Base-by-base conservation (phyloP, 495 filamentous ascomycete species). In the Penicillium coffeae region DNA sequence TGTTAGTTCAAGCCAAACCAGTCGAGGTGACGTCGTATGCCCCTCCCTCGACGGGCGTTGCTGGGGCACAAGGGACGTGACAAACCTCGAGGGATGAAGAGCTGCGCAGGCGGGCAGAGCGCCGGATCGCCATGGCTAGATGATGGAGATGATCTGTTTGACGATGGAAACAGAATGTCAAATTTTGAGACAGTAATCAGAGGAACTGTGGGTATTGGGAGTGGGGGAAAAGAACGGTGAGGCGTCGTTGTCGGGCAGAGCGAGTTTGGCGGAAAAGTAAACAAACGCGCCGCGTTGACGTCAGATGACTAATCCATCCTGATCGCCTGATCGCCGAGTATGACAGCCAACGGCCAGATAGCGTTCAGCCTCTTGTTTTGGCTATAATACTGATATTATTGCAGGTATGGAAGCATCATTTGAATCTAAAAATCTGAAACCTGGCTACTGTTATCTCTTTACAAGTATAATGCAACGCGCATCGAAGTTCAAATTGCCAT, bases 31-130 rank as follows among this genome's bases (percentile, higher is more conserved):
- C 45, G 12, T 51, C 39, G 45, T 40, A 18, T 42, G 45, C 38
- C 20, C 47, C 51, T 59, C 50, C 38, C 10, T 10, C 27, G 32
- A 48, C 41, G 30, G 45, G 47, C 27, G 55, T 59, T 59, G 48
- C 58, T 50, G 42, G 54, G 58, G 30, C 34, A 54, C 58, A 30
- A 30, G 25, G 25, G 25, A 30, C 10, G 25, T 30, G 10, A 30
- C 25, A 59, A 47, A 72, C 68, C 57, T 61, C 55, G 22, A 61
- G 57, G 38, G 54, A 21, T 47, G 62, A 57, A 33, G 48, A 48
- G 54, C 55, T 64, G 22, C 68, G 63, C 46, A 72, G 55, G 50
- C 68, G 68, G 43, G 68, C 68, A 39, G 68, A 72, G 41, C 68
- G 68, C 51, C 68, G 68, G 42, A 71, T 58, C 65, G 63, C 58